Conservation (phyloP, 768 basidiomycete species). For the Boletus vermiculosoides region DNA sequence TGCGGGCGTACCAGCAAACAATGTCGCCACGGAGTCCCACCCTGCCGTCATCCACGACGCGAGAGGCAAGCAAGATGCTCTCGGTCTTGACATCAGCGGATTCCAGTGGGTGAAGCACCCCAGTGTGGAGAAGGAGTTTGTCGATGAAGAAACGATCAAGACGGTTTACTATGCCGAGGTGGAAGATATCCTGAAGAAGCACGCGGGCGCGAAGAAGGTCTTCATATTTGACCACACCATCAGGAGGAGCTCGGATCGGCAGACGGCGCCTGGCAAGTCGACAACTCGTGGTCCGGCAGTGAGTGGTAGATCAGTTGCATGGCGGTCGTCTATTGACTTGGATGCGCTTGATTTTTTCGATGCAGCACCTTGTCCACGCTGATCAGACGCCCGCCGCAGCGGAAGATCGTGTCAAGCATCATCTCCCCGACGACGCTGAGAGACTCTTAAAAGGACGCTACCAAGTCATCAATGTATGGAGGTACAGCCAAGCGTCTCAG, state of each 20-base stretch:
- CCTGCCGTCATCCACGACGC: conserved; percentile 13
- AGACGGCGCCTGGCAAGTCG: not conserved
- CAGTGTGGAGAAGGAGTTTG: conserved; percentile 36
- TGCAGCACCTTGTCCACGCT: conserved; percentile 39
- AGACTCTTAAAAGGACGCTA: conserved; percentile 38
- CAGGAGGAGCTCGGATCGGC: conserved; percentile 15
- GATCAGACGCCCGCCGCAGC: conserved; percentile 40
- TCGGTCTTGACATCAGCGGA: conserved; percentile 36
- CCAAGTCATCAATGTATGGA: conserved; percentile 46
- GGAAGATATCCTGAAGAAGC: conserved; percentile 37
- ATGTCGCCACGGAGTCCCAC: conserved; percentile 17
- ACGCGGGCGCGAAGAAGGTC: conserved; percentile 19
- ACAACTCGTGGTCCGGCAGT: conserved; percentile 30
- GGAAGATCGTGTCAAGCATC: conserved; percentile 34
- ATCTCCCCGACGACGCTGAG: conserved; percentile 40
- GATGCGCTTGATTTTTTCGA: not conserved
- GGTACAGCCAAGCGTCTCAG: conserved; percentile 10
- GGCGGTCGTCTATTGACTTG: not conserved
- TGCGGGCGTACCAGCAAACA: conserved; percentile 24
- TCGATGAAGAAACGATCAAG: conserved; percentile 36
- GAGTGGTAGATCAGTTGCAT: conserved; percentile 1
- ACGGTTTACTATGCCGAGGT: conserved; percentile 39
- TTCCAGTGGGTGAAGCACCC: conserved; percentile 37
- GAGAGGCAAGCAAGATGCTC: conserved; percentile 7
- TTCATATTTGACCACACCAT: conserved; percentile 42